Evolutionary conservation across 1,284 basidiomycete genomes (phyloP), one percentile per base, ranked within the genome.

Genomic region (Ganoderma multipileum): DNA sequence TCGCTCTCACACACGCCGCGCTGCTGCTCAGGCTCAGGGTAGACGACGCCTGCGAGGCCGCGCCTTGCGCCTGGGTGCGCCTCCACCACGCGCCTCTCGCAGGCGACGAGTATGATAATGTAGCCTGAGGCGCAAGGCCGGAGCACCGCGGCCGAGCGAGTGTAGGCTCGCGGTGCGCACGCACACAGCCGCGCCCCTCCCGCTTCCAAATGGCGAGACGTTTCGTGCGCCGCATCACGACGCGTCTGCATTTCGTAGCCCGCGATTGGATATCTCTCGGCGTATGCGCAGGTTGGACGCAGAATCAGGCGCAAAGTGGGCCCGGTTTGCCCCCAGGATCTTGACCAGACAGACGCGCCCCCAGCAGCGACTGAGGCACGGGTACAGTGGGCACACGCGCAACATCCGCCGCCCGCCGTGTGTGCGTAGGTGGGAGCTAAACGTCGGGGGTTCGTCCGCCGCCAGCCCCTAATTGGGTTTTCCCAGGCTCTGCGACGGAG

Each of bases 211-310:
- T 50, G 44, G 39, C 62, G 44, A 65, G 52, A 44, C 66, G 67
- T 70, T 65, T 65, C 63, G 44, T 55, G 69, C 41, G 57, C 44
- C n/a, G 52, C 28, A 65, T 62, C 69, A 44, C 62, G 66, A 70
- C 63, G 59, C 39, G 30, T 44, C 26, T 28, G 42, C 18, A 50
- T 26, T 41, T 28, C 33, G 20, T 30, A 61, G 28, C 28, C 28
- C 55, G 55, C 55, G 42, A 50, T 50, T 62, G 42, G 61, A n/a
- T 16, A 11, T 50, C n/a, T 23, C 20, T 38, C 8, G 36, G 30
- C 33, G 20, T n/a, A 33, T 38, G 55, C 55, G 33, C 55, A 30
- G 33, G 20, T 33, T n/a, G 20, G 11, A n/a, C 18, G 36, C 28
- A 20, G 52, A 33, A 30, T 30, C 52, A 55, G 52, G 52, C 55